Evolutionary conservation across 1,284 basidiomycete genomes (phyloP).

Genomic region (Moesziomyces parantarcticus): DNA sequence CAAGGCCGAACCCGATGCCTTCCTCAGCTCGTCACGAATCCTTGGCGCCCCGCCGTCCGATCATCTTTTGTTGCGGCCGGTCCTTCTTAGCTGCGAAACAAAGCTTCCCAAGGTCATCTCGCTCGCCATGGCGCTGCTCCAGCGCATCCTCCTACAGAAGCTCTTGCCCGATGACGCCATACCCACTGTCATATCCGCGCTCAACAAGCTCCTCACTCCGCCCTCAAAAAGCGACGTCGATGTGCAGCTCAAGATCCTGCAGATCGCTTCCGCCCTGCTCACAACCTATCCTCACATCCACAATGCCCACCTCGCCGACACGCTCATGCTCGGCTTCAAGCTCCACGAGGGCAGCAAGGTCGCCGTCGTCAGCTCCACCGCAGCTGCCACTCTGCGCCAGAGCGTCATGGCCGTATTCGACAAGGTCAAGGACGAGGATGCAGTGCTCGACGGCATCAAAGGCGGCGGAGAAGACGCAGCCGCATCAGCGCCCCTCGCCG

Average conservation of each 20-base stretch:
- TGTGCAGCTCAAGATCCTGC: slow-evolving; percentile 65
- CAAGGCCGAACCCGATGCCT: slow-evolving; percentile 47
- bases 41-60: slow-evolving; percentile 30
- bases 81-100: slow-evolving; percentile 92
- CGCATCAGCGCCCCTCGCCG: slow-evolving; percentile 59
- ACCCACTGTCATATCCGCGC: slow-evolving; percentile 36
- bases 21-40: slow-evolving; percentile 26
- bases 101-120: slow-evolving; percentile 93
- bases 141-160: slow-evolving; percentile 86
- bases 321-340: slow-evolving; percentile 89
- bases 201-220: slow-evolving; percentile 55
- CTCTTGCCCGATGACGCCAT: slow-evolving; percentile 70
- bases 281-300: slow-evolving; percentile 58
- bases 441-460: slow-evolving; percentile 59
- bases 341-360: slow-evolving; percentile 89
- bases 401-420: slow-evolving; percentile 98
- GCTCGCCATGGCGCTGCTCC: slow-evolving; percentile 88
- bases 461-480: slow-evolving; percentile 62
- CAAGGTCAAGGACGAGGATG: slow-evolving; percentile 85
- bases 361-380: slow-evolving; percentile 94
- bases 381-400: slow-evolving; percentile 93
- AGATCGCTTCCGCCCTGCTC: slow-evolving; percentile 61
- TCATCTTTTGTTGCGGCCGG: slow-evolving; percentile 83
- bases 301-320: slow-evolving; percentile 66
- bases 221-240: slow-evolving; percentile 60